Base-by-base conservation (phyloP, 257 asterid genomes). In the Ehretia macrophylla region DNA sequence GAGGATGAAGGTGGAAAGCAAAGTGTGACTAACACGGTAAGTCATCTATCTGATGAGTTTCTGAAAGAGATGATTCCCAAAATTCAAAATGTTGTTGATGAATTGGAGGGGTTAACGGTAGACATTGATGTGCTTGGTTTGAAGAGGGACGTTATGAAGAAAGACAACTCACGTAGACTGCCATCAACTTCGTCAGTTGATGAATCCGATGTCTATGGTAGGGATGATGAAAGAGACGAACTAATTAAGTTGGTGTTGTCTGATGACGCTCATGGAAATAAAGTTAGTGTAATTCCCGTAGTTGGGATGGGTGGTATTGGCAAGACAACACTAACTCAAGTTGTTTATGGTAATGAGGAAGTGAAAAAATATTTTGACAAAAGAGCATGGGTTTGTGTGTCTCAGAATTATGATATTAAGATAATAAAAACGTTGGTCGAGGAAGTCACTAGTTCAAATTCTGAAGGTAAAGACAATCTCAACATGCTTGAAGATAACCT, bases 401-500 rank as follows among this genome's bases (percentile, higher is more conserved):
- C n/a, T n/a, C n/a, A n/a, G n/a, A n/a, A n/a, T n/a, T n/a, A n/a
- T n/a, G n/a, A n/a, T n/a, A n/a, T n/a, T n/a, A n/a, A n/a, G n/a
- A n/a, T n/a, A n/a, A n/a, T n/a, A n/a, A n/a, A n/a, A n/a, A n/a
- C n/a, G n/a, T n/a, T n/a, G n/a, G n/a, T n/a, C n/a, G n/a, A n/a
- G n/a, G n/a, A n/a, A n/a, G n/a, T n/a, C n/a, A n/a, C n/a, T n/a
- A n/a, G n/a, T n/a, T n/a, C n/a, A n/a, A n/a, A n/a, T n/a, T n/a
- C n/a, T n/a, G 44, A 38, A 5, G 44, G 11, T 38, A 38, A 11
- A 38, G 44, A 38, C 11, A 11, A 38, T 69, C 71, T 79, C 17
- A 68, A 84, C 56, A 54, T 50, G 68, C 79, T 79, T 55, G 78
- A 81, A n/a, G 81, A 74, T 64, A 67, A 75, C 17, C 66, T 84